Base-by-base conservation (phyloP, 768 basidiomycete genomes). In the Amanita molliuscula region DNA sequence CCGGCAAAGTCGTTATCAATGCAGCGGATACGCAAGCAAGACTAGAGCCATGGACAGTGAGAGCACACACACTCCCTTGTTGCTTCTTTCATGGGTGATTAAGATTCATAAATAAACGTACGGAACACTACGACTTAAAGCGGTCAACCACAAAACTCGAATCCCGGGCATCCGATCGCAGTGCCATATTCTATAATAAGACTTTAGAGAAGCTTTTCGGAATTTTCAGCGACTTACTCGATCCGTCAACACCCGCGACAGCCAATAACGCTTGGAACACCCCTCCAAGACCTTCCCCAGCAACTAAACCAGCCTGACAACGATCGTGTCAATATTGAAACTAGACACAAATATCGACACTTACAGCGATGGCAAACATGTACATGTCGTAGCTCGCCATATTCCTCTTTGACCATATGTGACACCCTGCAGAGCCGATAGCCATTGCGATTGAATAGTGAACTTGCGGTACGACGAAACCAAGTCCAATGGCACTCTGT, bases 231-330 rank as follows among this genome's bases (percentile, higher is more conserved):
- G 66, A 36, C 71, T 63, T 56, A 73, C 71, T 68, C 26, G 64
- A 58, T 26, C 76, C 77, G 51, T 76, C 75, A 33, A 78, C 77
- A 47, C 72, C 71, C 33, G 67, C 61, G 46, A 79, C 65, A 26
- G 76, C 73, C 20, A 81, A 65, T n/a, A 79, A 59, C 10, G 78
- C 78, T 53, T 75, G 73, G 59, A 79, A 70, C 45, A 81, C 77
- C 58, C 78, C 79, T 25, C 77, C 79, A 29, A 81, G 66, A 62
- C 79, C 79, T 54, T 80, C 78, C 23, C 78, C 78, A 31, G 78
- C 76, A 29, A 80, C 64, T 52, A 77, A 62, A 56, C 78, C 78
- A 41, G 73, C 69, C 66, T 62, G 38, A 4, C 10, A 31, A 26
- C 40, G 16, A 31, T 8, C 35, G 10, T 21, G 15, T 21, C 4